phyloP scores from a whole-genome alignment of 768 basidiomycete genomes.

The Xanthoconium purpureum region DNA sequence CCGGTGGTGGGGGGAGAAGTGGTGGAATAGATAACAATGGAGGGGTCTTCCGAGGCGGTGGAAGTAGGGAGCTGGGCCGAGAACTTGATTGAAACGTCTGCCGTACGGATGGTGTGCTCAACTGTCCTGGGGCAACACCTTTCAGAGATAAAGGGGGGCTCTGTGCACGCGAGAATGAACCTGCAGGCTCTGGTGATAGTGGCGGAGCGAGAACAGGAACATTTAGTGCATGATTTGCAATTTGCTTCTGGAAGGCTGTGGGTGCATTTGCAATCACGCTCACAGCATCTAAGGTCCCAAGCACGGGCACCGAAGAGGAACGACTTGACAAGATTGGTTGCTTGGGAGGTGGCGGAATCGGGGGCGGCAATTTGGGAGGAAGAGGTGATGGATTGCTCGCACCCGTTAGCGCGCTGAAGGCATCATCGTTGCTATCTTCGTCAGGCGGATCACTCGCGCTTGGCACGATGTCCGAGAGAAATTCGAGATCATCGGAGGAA shows the following conservation, averaged over 20 bases:
- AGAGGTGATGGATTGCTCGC: conserved; percentile 42
- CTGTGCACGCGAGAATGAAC: conserved; percentile 14
- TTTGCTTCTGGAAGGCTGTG: neutral
- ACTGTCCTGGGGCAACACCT: neutral
- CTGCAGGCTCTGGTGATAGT: conserved; percentile 32
- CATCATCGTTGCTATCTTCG: conserved; percentile 32
- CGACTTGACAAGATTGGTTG: conserved; percentile 23
- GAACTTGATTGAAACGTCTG: conserved; percentile 19
- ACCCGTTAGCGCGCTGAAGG: conserved; percentile 38
- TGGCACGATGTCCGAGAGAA: conserved; percentile 67
- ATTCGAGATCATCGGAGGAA: conserved; percentile 79
- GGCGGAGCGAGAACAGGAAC: conserved; percentile 20
- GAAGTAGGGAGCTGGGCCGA: conserved; percentile 18
- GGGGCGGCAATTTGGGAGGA: conserved; percentile 46
- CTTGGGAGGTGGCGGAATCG: conserved; percentile 36
- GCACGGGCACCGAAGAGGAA: conserved; percentile 5
- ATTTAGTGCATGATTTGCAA: conserved; percentile 1
- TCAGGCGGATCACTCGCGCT: conserved; percentile 43
- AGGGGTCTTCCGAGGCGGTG: conserved; percentile 23
- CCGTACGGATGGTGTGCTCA: conserved; percentile 5
- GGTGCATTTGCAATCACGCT: neutral
- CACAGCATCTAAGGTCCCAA: neutral
- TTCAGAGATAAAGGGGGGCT: conserved; percentile 11
- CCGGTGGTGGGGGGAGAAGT: conserved; percentile 30
- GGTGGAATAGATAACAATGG: conserved; percentile 26